These are phyloP conservation scores for Fomitopsis serialis DNA, from an alignment of 768 basidiomycete species.

Conservation along the genomic window DNA sequence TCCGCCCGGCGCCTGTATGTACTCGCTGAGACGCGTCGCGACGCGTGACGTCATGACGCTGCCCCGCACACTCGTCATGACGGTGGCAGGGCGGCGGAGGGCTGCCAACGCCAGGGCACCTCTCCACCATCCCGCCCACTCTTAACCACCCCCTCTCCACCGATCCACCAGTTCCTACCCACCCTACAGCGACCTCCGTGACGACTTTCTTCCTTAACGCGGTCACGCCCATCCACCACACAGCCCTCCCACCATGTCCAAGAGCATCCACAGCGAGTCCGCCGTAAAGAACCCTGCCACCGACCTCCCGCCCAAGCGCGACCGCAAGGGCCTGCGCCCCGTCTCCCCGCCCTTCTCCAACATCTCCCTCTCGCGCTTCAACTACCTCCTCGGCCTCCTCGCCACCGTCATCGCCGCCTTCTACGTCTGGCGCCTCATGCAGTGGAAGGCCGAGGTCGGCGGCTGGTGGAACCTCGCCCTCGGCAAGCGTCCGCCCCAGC, in stretches of 20 bases:
- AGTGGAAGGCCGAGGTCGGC: slow-evolving; percentile 47
- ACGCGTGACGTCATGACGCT: too few species aligned
- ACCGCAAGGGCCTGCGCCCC: slow-evolving; percentile 20
- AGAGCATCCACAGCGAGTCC: slow-evolving; percentile 6
- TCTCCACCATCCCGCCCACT: too few species aligned
- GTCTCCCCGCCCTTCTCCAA: slow-evolving; percentile 42
- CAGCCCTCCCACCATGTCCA: slow-evolving; percentile 5
- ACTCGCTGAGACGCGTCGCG: too few species aligned
- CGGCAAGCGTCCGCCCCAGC: slow-evolving; percentile 30
- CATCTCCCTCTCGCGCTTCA: slow-evolving; percentile 41
- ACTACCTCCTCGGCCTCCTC: slow-evolving; percentile 41
- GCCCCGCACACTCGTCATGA: too few species aligned
- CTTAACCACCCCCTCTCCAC: too few species aligned
- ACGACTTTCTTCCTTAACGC: too few species aligned
- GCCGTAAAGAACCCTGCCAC: slow-evolving; percentile 17
- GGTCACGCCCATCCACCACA: background rate
- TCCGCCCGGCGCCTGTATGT: too few species aligned
- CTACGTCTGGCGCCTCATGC: slow-evolving; percentile 44
- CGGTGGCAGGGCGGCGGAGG: too few species aligned
- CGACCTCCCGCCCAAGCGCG: slow-evolving; percentile 24
- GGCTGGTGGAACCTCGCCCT: slow-evolving; percentile 58
- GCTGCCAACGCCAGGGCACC: too few species aligned
- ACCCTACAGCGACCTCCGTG: too few species aligned
- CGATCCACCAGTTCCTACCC: too few species aligned
- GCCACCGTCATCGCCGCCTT: slow-evolving; percentile 40